Percentiles rank a stretch among this genome's conserved stretches.
Conservation (phyloP, 2,329 filamentous ascomycete species). For the Talaromyces sp. region DNA sequence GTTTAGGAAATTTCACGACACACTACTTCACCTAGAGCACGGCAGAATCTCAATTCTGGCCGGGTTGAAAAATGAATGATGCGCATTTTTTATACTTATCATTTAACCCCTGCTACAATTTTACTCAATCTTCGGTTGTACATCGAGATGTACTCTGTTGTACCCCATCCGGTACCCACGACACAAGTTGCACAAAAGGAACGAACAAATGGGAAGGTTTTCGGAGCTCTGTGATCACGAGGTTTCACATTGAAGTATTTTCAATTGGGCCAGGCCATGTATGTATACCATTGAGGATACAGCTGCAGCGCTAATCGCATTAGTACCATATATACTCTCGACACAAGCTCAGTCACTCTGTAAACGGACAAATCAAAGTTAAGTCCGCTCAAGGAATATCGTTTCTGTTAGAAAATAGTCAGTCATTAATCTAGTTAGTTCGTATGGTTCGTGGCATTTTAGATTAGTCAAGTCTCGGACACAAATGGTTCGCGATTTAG, state of each 20-base stretch:
- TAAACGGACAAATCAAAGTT: neutral
- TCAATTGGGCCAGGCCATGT: neutral
- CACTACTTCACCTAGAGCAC: neutral
- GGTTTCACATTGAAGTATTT: neutral
- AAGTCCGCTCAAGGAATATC: too few species aligned
- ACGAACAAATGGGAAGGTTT: neutral
- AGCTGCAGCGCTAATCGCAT: neutral
- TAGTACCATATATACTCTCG: neutral
- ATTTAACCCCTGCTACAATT: neutral
- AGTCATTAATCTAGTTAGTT: neutral
- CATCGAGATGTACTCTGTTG: neutral
- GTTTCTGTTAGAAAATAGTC: neutral
- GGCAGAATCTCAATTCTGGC: neutral
- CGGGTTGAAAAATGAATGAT: too few species aligned
- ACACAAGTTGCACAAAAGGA: neutral
- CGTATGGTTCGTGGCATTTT: neutral
- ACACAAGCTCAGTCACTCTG: neutral
- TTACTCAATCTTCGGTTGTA: neutral
- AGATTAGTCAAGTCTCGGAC: neutral
- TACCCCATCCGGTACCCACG: neutral
- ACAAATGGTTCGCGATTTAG: neutral
- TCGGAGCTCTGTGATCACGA: neutral
- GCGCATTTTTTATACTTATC: neutral
- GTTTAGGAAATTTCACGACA: neutral
- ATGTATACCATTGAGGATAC: neutral